phyloP scores from a whole-genome alignment of 164 flowering plant species.

The grape (Vitis vinifera) region ASM3070453v1 NC_081820.1:22671001-22671500 shows the following conservation, averaged over 20 bases:
- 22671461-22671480: slow-evolving; percentile 62
- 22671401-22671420: slow-evolving; percentile 23
- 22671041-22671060: background rate
- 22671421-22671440: slow-evolving; percentile 24
- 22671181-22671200: slow-evolving; percentile 43
- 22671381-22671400: slow-evolving; percentile 6
- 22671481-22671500: slow-evolving; percentile 78
- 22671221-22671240: slow-evolving; percentile 54
- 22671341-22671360: slow-evolving; percentile 14
- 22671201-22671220: slow-evolving; percentile 86
- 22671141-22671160: slow-evolving; percentile 82
- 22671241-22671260: slow-evolving; percentile 44
- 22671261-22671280: slow-evolving; percentile 31
- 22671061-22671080: slow-evolving; percentile 64
- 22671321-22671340: slow-evolving; percentile 13
- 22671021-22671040: background rate
- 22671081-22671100: slow-evolving; percentile 77
- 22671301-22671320: slow-evolving; percentile 17
- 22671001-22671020: no score
- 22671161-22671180: slow-evolving; percentile 30
- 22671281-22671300: slow-evolving; percentile 22
- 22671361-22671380: slow-evolving; percentile 17
- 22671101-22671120: slow-evolving; percentile 52
- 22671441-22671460: slow-evolving; percentile 53
- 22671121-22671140: slow-evolving; percentile 48